Evolutionary conservation across 257 asterid species (phyloP).

Genomic region (Capsicum chinense): DNA sequence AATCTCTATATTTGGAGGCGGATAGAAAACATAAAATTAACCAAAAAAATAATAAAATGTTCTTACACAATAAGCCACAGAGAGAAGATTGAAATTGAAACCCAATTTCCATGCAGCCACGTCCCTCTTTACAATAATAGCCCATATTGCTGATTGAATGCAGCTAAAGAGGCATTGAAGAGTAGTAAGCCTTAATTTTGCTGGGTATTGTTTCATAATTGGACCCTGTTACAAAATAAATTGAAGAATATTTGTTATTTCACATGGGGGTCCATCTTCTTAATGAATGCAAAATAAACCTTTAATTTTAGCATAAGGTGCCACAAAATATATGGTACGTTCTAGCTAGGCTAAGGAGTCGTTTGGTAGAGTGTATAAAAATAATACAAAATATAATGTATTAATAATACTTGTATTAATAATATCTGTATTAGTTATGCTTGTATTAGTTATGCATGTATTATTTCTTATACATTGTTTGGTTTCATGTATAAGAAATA

Average conservation of each 20-base stretch:
- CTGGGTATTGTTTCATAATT: constrained; percentile 54
- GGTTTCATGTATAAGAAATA: too few species aligned
- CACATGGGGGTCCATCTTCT: neutral
- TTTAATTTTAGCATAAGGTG: neutral
- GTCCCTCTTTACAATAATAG: constrained; percentile 44
- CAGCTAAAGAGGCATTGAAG: constrained; percentile 60
- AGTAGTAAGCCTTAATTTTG: constrained; percentile 50
- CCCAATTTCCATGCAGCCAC: constrained; percentile 57
- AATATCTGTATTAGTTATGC: too few species aligned
- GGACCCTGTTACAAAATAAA: constrained; percentile 39
- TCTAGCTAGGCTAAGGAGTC: neutral
- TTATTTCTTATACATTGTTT: too few species aligned
- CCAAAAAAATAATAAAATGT: neutral
- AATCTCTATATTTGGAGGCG: too few species aligned
- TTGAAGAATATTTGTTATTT: neutral
- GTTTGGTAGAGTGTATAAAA: too few species aligned
- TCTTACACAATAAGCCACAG: constrained; percentile 56
- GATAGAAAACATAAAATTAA: too few species aligned
- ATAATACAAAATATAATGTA: too few species aligned
- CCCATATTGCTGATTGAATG: constrained; percentile 46
- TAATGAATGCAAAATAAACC: neutral
- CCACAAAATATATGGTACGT: neutral
- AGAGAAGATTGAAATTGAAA: constrained; percentile 52
- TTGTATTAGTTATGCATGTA: too few species aligned
- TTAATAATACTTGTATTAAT: too few species aligned